Base-by-base conservation (phyloP, 345 rosid genomes). In the Eucalyptus erythrocorys region DNA sequence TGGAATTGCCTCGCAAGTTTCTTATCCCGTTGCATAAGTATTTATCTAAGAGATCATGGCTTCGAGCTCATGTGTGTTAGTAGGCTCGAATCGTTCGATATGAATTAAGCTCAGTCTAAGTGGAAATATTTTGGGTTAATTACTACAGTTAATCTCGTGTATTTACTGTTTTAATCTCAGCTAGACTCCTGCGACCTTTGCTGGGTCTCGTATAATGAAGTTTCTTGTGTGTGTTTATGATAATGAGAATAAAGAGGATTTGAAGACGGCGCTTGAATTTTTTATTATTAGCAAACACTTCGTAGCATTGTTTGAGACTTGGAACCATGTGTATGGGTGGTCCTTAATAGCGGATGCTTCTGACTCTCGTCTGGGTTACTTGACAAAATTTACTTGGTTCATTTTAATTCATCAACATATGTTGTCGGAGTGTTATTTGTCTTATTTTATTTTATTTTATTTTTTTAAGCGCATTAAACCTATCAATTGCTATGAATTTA, bases 1-100 rank as follows among this genome's bases (percentile, higher is more conserved):
- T 88, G 95, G 95, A 85, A 89, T 94, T 87, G 94, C 95, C 57
- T 89, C 66, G 30, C 2, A 43, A 40, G 80, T 48, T n/a, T 55
- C 79, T 27, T 87, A 55, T 57, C 80, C 81, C 42, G 42, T 66
- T 8, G 79, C 79, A 4, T 66, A 32, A 66, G 79, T 66, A 32
- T 32, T 4, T 8, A 8, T 66, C 79, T 66, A 4, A 32, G 79
- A 66, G 40, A 8, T 66, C 4, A 13, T 2, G 37, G 71, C 37
- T 30, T 61, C 34, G 71, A 61, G 34, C 6, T 16, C 14, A 57
- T 24, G 64, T 57, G 32, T 5, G 66, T 59, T 59, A 53, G 27
- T 53, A 9, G 59, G 59, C 5, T 4, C 1, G 26, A 59, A 59
- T 64, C 9, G 19, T 4, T 64, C 37, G 37, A 64, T 64, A 64